Evolutionary conservation across 345 rosid genomes (phyloP), one percentile per base, ranked within the genome.

Genomic region (Populus euphratica): DNA sequence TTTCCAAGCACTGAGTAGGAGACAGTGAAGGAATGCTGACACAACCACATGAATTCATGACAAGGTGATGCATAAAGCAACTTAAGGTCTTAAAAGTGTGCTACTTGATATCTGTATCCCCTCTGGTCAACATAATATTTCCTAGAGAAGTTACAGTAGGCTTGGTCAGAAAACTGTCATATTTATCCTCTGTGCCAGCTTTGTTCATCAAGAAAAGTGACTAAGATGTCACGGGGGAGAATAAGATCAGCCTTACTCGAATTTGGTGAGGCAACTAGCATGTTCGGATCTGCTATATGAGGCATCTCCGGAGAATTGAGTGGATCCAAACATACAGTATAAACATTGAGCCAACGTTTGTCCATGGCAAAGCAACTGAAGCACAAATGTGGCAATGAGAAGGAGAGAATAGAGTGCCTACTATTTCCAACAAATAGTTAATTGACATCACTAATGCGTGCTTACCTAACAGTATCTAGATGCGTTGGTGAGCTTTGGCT

Each of bases 261-360:
- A 73, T 72, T 70, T 64, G 81, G 71, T 10, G 87, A 73, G 39
- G 78, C 70, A 64, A 68, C 75, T 39, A 82, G 73, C 80, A 78
- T 69, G 69, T 63, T 80, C 70, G 49, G 63, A 41, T 84, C 78
- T 31, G 76, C 75, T 35, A 68, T 59, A 47, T 35, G 77, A 78
- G 80, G 88, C 73, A 79, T 76, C 74, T 82, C 90, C 43, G 98
- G 94, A 70, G 92, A 88, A 85, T 81, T 79, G 49, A 83, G 77
- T 75, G 87, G 78, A 83, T 86, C 91, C 85, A 83, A 49, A 79
- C 92, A 88, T 21, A 93, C 98, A 18, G 87, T 93, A 78, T 93
- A 91, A 80, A 91, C 86, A 2, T 86, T 88, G 77, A 78, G 86
- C 96, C 96, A 93, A 44, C 81, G 88, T 41, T 82, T 88, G 77